Evolutionary conservation across 192 early-diverging fungal genomes (phyloP), one percentile per base, ranked within the genome.

Genomic region (Podochytrium sp.): DNA sequence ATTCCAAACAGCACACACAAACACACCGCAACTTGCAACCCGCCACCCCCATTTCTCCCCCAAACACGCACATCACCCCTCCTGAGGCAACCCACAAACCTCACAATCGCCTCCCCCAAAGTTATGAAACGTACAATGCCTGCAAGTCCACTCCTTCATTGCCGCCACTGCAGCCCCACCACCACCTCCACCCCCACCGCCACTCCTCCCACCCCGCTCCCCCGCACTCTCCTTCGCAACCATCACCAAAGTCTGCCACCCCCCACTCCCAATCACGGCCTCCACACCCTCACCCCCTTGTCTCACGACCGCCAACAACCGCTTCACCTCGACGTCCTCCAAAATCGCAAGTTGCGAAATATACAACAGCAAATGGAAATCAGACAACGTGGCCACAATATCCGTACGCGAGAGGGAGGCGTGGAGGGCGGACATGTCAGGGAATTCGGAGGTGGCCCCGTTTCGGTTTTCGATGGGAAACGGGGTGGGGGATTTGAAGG

Each of bases 311-410:
- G 71, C 12, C 30, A 52, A 12, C 40, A 78, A 33, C 4, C 68
- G 56, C 25, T 65, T 61, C 40, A 83, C 41, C 29, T 81, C 80
- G 32, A 27, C 85, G 63, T 75, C 43, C 33, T 84, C 86, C 57
- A 99, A 76, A 32, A 95, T 80, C n/a, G 83, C 86, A 35, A 87
- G 84, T 18, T 82, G 84, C 35, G 80, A 74, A 41, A 97, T 77
- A 62, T 88, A 92, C 42, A 91, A 80, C 53, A 99, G 78, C 35
- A 94, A 75, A 73, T 98, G 95, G 76, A 96, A 98, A 75, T 99
- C 91, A 2, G 91, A 91, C 2, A 96, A 74, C 16, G 84, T 51
- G 0, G 85, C 74, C 1, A 78, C 74, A 51, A 92, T 60, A 4
- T 77, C 67, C 29, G 79, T 80, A 4, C 74, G 56, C 33, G 76